phyloP scores from a whole-genome alignment of 495 filamentous ascomycete species.

The Geopyxis carbonaria region DNA sequence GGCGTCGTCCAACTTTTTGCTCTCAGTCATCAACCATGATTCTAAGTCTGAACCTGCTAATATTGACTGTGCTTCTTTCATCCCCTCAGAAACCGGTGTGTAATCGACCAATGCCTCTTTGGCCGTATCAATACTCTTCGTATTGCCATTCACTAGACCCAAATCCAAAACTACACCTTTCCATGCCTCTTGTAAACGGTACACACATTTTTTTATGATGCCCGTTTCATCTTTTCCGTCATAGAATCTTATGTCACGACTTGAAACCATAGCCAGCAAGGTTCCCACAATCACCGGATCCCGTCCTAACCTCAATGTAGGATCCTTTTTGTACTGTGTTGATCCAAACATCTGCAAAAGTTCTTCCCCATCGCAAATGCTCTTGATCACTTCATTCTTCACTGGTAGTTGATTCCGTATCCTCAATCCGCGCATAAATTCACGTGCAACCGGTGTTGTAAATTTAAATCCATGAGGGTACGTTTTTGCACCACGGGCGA shows the following conservation, averaged over 20 bases:
- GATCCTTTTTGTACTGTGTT: slow-evolving; percentile 8
- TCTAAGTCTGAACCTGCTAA: slow-evolving; percentile 12
- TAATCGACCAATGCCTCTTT: slow-evolving; percentile 9
- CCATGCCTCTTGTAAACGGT: slow-evolving; percentile 5
- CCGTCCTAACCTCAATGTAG: slow-evolving; percentile 6
- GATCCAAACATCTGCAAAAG: slow-evolving; percentile 10
- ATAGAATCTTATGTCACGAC: slow-evolving; percentile 9
- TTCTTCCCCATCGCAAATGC: slow-evolving; percentile 1
- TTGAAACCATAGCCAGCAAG: slow-evolving; percentile 11
- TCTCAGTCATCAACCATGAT: slow-evolving; percentile 16
- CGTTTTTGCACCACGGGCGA: slow-evolving; percentile 6
- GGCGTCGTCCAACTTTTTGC: slow-evolving; percentile 17
- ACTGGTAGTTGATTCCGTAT: slow-evolving; percentile 1
- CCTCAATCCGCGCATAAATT: slow-evolving; percentile 9
- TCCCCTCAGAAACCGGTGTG: slow-evolving; percentile 15
- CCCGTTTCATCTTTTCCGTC: slow-evolving; percentile 5
- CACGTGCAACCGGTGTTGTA: slow-evolving; percentile 2
- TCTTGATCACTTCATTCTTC: neutral
- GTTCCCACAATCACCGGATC: slow-evolving; percentile 14
- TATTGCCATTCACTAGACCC: slow-evolving; percentile 1
- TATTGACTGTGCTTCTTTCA: slow-evolving; percentile 15
- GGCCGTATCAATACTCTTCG: neutral
- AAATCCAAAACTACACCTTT: slow-evolving; percentile 5
- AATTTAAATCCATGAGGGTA: slow-evolving; percentile 7
- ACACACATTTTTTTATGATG: neutral